These are phyloP conservation scores for Austroboletus niveus DNA, from an alignment of 1,284 basidiomycete species.

Conservation along the genomic window DNA sequence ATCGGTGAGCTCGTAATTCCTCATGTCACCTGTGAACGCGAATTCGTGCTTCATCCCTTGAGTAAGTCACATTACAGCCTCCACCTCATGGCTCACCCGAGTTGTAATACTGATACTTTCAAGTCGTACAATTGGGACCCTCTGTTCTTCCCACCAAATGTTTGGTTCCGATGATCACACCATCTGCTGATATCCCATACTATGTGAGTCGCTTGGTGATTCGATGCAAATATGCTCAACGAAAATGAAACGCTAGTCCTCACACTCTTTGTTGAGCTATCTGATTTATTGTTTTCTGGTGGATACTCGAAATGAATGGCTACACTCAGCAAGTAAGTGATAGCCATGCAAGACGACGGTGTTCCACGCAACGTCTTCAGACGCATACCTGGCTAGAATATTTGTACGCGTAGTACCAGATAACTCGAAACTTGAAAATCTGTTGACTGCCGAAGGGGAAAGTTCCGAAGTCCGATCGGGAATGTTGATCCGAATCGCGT, in stretches of 20 bases:
- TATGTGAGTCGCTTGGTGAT: conserved; percentile 45
- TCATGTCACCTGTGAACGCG: no score
- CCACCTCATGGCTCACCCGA: no score
- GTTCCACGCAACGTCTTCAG: conserved; percentile 40
- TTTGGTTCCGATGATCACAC: conserved; percentile 59
- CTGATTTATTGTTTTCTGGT: conserved; percentile 59
- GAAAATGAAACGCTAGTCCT: conserved; percentile 27
- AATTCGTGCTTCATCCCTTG: no score
- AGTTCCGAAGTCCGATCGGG: conserved; percentile 15
- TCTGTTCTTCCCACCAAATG: conserved; percentile 63
- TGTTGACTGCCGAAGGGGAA: no score
- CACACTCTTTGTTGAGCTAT: conserved; percentile 46
- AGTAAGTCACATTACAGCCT: no score
- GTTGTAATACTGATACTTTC: conserved; percentile 46
- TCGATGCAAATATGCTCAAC: not conserved
- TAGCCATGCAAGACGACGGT: conserved; percentile 54
- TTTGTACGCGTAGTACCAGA: not conserved
- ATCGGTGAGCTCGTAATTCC: no score
- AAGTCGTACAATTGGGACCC: conserved; percentile 55
- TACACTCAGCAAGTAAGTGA: conserved; percentile 51
- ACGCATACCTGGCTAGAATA: conserved; percentile 11
- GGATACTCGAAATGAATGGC: conserved; percentile 50
- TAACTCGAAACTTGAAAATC: not conserved
- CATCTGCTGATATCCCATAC: conserved; percentile 56
- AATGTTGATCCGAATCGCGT: conserved; percentile 8